phyloP scores from a whole-genome alignment of 345 rosid genomes.

The Cardamine occulta region DNA sequence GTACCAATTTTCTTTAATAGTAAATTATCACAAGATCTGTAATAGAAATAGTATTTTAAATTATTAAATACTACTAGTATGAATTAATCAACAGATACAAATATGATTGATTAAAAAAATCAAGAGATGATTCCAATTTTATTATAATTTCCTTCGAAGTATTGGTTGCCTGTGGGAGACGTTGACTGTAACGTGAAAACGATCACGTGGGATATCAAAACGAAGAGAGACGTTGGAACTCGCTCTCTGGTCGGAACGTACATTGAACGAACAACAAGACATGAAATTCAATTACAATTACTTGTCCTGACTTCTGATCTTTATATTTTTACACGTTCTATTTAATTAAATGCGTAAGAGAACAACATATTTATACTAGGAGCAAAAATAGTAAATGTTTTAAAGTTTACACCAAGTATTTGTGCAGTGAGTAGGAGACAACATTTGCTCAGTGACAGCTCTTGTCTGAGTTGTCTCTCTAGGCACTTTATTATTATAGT shows the following conservation, averaged over 20 bases:
- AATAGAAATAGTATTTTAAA: neutral
- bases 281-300: constrained; percentile 25
- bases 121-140: too few relatives aligned
- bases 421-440: constrained; percentile 45
- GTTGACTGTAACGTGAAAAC: constrained; percentile 38
- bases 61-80: neutral
- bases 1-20: neutral
- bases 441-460: constrained; percentile 39
- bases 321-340: neutral
- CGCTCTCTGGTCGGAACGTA: constrained; percentile 40
- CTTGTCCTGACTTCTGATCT: constrained; percentile 27
- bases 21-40: neutral
- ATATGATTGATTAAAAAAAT: neutral
- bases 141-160: neutral
- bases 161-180: constrained; percentile 17
- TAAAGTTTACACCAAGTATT: constrained; percentile 27
- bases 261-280: constrained; percentile 36
- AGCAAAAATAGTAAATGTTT: neutral
- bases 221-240: constrained; percentile 44
- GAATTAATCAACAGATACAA: neutral
- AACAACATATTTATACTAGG: constrained; percentile 12
- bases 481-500: constrained; percentile 32
- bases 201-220: constrained; percentile 44
- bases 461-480: constrained; percentile 30
- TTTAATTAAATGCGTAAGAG: constrained; percentile 9